These are phyloP conservation scores for Blastocystis sp. DNA, from an alignment of 352 stramenopile genomes.

Conservation along the genomic window DNA sequence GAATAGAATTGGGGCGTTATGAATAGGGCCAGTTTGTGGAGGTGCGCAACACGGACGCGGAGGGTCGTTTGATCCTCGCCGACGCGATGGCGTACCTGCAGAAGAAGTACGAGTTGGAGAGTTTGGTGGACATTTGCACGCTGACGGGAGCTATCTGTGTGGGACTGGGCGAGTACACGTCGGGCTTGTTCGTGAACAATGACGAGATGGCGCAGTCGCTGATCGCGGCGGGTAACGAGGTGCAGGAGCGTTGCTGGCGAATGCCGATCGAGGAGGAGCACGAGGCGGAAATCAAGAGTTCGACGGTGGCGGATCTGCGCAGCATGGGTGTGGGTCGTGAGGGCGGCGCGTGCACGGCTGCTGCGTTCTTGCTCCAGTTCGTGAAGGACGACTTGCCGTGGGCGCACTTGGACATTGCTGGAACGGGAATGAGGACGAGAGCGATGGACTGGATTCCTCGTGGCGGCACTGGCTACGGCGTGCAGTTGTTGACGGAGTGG, in stretches of 20 bases:
- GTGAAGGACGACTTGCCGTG: constrained; percentile 84
- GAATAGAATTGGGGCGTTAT: background rate
- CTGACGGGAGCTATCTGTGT: constrained; percentile 88
- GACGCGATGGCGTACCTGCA: constrained; percentile 84
- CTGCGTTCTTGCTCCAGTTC: constrained; percentile 87
- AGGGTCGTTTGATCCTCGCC: constrained; percentile 87
- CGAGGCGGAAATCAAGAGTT: constrained; percentile 82
- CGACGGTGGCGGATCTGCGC: constrained; percentile 61
- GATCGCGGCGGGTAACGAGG: constrained; percentile 79
- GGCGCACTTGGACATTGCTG: constrained; percentile 87
- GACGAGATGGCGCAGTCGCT: constrained; percentile 83
- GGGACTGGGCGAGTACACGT: constrained; percentile 82
- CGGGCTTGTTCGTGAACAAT: constrained; percentile 88
- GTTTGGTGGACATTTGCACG: constrained; percentile 91
- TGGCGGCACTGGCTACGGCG: constrained; percentile 84
- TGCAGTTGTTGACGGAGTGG: constrained; percentile 85
- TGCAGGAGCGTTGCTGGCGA: constrained; percentile 86
- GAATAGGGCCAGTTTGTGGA: constrained; percentile 84
- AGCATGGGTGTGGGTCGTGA: constrained; percentile 78
- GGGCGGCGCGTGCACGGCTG: constrained; percentile 83
- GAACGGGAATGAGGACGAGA: constrained; percentile 67
- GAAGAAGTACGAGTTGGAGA: constrained; percentile 86
- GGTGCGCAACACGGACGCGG: constrained; percentile 89
- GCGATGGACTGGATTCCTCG: constrained; percentile 79
- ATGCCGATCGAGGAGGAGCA: constrained; percentile 86